Evolutionary conservation across 345 rosid genomes (phyloP), one percentile per base, ranked within the genome.

Genomic region (Carallia pectinifolia): DNA sequence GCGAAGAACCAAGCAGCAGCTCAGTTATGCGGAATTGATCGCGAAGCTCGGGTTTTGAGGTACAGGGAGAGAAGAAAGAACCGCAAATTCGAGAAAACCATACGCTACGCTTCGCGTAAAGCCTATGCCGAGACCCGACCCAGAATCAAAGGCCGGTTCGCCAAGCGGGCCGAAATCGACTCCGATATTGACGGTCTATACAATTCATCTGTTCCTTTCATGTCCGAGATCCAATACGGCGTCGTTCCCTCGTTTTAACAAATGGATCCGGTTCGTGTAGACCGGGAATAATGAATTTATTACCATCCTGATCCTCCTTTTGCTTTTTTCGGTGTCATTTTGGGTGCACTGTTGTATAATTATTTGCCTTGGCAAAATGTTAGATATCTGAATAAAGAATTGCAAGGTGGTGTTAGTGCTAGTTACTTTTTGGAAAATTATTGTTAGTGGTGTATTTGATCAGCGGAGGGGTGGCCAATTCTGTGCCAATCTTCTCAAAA

Each of bases 41-140:
- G 84, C 0, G 82, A 77, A 62, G 86, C 86, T 0, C 75, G 84
- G 64, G 84, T 80, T 2, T 15, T 83, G 71, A 67, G 86, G 76
- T 83, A 83, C 64, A 75, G 78, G 47, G 84, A 77, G 77, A 83
- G 75, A 67, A 75, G 86, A 12, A 77, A 80, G 75, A 83, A 73
- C 58, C 68, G 86, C 59, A 78, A 76, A 59, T 80, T 83, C 60
- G 84, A 75, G 60, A 83, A 83, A 50, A 83, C 84, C 19, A 79
- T 83, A 31, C 78, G 83, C 16, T 83, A 83, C 72, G 86, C 86
- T 27, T 83, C 86, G 12, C 72, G 86, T 10, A 83, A 83, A 62
- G 82, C 86, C 6, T 83, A 83, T 27, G 86, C 86, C 0, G 86
- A 83, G 66, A 74, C 80, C 62, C 64, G 86, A 72, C 82, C 84